Base-by-base conservation (phyloP, 371 early-diverging fungal species). In the Umbelopsis sp. region DNA sequence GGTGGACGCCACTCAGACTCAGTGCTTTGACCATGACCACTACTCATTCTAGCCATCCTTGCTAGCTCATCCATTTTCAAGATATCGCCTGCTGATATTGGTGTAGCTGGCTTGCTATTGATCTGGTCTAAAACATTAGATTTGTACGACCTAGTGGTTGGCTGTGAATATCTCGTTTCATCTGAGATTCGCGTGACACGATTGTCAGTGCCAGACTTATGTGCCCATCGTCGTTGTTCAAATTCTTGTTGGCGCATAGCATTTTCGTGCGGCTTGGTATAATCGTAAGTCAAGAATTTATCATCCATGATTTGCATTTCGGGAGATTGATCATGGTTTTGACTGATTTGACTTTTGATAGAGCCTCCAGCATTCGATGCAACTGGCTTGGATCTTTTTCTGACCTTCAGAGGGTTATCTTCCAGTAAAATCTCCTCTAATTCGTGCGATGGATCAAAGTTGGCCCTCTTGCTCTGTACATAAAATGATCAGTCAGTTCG, bases 391-490 rank as follows among this genome's bases (percentile, higher is more conserved):
- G 71, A 69, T 22, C 82, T 69, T 57, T 76, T 81, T 32, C 65
- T 70, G 3, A 76, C 84, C 20, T 88, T 89, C n/a, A 97, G 80
- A 4, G 98, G 96, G 69, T 96, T 93, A 25, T 97, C 95, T 73
- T 98, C 98, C 48, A 96, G 78, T 38, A 97, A 77, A 29, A 97
- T 85, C 72, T 99, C 99, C 69, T 98, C 98, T 6, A 97, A 82
- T 64, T 99, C 98, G 72, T 95, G 93, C 8, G 96, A 93, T 9
- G 96, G 95, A 81, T 99, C 98, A 84, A 98, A 99, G 75, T 95
- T 95, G 65, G 89, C 84, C 65, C 84, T 80, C 69, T 93, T 88
- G 46, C 80, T 81, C 72, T 85, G 72, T 70, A 48, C n/a, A 73
- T 38, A 70, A 73, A 65, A 75, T 72, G 6, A 32, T 63, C 63